phyloP scores from a whole-genome alignment of 192 early-diverging fungal genomes.

The Backusella sp. region DNA sequence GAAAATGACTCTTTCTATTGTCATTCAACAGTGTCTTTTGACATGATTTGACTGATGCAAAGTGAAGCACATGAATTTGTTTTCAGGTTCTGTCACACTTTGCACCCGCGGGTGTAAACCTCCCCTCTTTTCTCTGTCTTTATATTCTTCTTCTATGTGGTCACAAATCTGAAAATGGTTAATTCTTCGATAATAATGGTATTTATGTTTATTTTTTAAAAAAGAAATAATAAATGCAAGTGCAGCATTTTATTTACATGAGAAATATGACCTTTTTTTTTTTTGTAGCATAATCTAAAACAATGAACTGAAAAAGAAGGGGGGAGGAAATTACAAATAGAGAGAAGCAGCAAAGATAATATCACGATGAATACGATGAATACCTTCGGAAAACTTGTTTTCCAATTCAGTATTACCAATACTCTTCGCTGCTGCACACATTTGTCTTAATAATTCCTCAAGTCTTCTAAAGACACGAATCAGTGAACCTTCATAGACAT shows the following conservation, averaged over 20 bases:
- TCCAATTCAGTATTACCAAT: conserved; percentile 95
- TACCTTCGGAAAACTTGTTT: conserved; percentile 91
- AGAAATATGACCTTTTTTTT: neutral
- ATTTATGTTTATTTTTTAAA: neutral
- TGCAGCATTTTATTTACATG: neutral
- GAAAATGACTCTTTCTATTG: neutral
- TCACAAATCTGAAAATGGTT: neutral
- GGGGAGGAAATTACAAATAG: conserved; percentile 64
- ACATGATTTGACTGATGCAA: neutral
- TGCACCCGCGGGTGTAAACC: neutral
- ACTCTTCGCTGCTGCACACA: conserved; percentile 86
- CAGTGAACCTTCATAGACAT: conserved; percentile 92
- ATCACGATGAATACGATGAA: conserved; percentile 91
- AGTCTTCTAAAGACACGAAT: conserved; percentile 87
- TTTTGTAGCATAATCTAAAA: neutral
- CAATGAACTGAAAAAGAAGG: neutral
- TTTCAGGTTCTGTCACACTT: neutral
- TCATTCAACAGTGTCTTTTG: neutral
- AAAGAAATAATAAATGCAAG: neutral
- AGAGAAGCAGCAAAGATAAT: conserved; percentile 97
- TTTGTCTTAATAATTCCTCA: conserved; percentile 89
- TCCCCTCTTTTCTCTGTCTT: no score
- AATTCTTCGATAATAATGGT: neutral
- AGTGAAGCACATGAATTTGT: neutral
- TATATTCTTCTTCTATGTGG: neutral